These are phyloP conservation scores for Aschersonia sp. DNA, from an alignment of 2,329 filamentous ascomycete genomes.

Conservation along the genomic window DNA sequence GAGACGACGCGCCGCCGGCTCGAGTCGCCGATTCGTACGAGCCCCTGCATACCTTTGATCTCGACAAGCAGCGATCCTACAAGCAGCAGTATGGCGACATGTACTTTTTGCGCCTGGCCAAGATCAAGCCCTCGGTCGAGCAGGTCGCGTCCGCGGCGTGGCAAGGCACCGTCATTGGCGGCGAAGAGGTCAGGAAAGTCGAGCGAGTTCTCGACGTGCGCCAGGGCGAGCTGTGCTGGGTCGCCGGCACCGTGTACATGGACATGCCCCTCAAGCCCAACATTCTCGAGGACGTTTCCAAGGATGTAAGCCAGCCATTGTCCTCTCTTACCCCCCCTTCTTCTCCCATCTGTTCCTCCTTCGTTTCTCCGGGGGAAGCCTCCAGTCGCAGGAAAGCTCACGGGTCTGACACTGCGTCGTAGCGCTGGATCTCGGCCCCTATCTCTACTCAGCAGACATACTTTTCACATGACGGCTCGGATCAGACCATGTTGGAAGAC, in stretches of 20 bases:
- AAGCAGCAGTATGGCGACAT: conserved; percentile 94
- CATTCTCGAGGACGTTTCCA: conserved; percentile 86
- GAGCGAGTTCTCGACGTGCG: conserved; percentile 89
- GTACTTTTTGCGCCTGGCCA: conserved; percentile 84
- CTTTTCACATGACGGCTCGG: conserved; percentile 40
- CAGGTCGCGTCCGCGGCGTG: conserved; percentile 60
- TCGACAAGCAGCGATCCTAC: conserved; percentile 62
- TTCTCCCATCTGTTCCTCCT: background rate
- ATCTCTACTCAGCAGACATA: conserved; percentile 64
- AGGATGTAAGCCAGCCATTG: conserved; percentile 48
- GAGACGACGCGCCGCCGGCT: conserved; percentile 25
- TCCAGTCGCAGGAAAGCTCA: too few relatives aligned
- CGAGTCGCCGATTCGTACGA: conserved; percentile 51
- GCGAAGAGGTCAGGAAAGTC: conserved; percentile 59
- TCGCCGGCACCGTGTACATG: conserved; percentile 90
- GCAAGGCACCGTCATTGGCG: conserved; percentile 63
- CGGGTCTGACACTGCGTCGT: too few relatives aligned
- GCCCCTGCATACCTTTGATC: conserved; percentile 58
- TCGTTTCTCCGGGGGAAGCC: background rate
- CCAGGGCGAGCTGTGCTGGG: conserved; percentile 92
- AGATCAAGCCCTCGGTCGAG: conserved; percentile 75
- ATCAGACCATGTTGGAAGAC: conserved; percentile 81
- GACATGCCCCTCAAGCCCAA: conserved; percentile 94
- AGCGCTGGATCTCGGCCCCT: conserved; percentile 84
- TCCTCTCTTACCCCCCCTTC: too few relatives aligned